A percentile compares a stretch with the other conserved stretches of the same genome.
Conservation (phyloP, 179 eudicot genomes). For the Amaranthus tricolor region DNA sequence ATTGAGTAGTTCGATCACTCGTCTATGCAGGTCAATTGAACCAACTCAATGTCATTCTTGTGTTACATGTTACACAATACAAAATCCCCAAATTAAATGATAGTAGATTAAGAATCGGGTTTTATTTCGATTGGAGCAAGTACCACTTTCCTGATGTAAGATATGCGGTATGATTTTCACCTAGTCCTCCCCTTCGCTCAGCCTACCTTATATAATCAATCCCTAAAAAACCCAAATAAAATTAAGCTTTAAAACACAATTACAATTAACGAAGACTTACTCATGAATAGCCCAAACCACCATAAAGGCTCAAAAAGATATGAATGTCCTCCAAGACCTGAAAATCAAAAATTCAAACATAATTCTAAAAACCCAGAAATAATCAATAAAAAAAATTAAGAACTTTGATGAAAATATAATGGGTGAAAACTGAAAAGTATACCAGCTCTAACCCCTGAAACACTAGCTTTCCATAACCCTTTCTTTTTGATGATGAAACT, state of each 20-base stretch:
- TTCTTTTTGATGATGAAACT: constrained; percentile 72
- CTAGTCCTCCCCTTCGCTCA: too few species aligned
- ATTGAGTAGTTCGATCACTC: too few species aligned
- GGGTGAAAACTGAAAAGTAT: neutral
- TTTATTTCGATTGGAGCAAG: too few species aligned
- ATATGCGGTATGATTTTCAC: too few species aligned
- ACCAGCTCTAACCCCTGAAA: constrained; percentile 72
- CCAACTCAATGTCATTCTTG: too few species aligned
- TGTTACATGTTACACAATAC: too few species aligned
- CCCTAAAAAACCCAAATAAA: neutral
- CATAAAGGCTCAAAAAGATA: constrained; percentile 69
- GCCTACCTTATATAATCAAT: neutral
- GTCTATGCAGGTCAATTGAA: too few species aligned
- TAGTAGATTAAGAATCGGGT: too few species aligned
- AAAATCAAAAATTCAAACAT: neutral
- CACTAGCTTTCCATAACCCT: constrained; percentile 65
- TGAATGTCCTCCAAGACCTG: constrained; percentile 61
- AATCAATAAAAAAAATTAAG: neutral
- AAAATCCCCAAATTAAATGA: too few species aligned
- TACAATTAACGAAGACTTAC: constrained; percentile 32
- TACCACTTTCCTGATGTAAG: too few species aligned
- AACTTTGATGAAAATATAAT: neutral
- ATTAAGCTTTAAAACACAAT: neutral
- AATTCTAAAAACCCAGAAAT: neutral
- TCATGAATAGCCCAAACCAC: constrained; percentile 67